Conservation (phyloP, 2,329 filamentous ascomycete species). For the Boeremia lycopersici region DNA sequence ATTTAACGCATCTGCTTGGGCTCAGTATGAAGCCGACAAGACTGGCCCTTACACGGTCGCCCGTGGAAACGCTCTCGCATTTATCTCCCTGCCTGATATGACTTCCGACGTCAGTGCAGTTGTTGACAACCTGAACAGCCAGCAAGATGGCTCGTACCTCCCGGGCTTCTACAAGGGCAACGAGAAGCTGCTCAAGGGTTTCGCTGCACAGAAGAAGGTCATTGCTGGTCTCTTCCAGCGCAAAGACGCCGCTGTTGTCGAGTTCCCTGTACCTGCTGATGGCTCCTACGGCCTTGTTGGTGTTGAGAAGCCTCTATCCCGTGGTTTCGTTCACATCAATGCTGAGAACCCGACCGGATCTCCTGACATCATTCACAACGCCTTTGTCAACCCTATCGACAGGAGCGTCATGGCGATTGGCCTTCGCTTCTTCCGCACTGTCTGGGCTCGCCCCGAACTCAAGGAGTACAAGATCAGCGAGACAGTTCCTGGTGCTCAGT, state of each 20-base stretch:
- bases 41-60: conserved; percentile 40
- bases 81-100: conserved; percentile 35
- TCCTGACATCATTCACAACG: conserved; percentile 33
- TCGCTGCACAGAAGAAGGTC: conserved; percentile 29
- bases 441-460: conserved; percentile 36
- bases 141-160: conserved; percentile 30
- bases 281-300: conserved; percentile 33
- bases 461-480: conserved; percentile 30
- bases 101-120: conserved; percentile 19
- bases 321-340: conserved; percentile 45
- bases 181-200: conserved; percentile 29
- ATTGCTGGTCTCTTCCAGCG: conserved; percentile 31
- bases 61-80: conserved; percentile 33
- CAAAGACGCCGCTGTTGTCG: conserved; percentile 29
- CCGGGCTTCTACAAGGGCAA: conserved; percentile 31
- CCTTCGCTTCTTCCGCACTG: conserved; percentile 42
- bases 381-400: conserved; percentile 38
- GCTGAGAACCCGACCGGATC: conserved; percentile 36
- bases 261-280: conserved; percentile 46
- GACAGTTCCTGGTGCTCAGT: conserved; percentile 29
- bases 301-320: conserved; percentile 42
- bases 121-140: conserved; percentile 25
- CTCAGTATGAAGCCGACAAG: conserved; percentile 38
- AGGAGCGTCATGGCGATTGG: conserved; percentile 38
- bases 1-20: conserved; percentile 41